Percentiles rank a stretch among this genome's conserved stretches.
Conservation (phyloP, 352 stramenopile species). For the Pseudoperonospora humuli region DNA sequence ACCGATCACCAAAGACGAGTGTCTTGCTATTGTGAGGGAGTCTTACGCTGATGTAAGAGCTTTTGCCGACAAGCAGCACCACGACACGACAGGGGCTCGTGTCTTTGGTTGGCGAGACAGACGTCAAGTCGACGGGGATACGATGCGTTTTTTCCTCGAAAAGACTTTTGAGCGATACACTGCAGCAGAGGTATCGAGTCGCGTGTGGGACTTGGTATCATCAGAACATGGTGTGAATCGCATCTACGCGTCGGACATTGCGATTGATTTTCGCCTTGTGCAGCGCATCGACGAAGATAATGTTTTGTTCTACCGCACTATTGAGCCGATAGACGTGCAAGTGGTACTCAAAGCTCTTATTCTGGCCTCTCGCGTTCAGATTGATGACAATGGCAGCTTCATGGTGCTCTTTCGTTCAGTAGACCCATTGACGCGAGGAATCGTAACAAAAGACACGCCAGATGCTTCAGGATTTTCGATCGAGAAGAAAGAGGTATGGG, state of each 20-base stretch:
- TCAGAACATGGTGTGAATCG: slow-evolving; percentile 43
- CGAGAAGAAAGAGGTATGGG: slow-evolving; percentile 32
- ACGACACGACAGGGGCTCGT: slow-evolving; percentile 36
- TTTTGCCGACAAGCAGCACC: slow-evolving; percentile 34
- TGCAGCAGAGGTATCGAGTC: slow-evolving; percentile 30
- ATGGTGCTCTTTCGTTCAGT: slow-evolving; percentile 59
- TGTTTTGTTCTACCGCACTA: slow-evolving; percentile 58
- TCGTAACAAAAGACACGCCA: slow-evolving; percentile 4
- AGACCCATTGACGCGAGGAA: slow-evolving; percentile 27
- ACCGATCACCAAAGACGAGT: slow-evolving; percentile 38
- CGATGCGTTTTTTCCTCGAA: slow-evolving; percentile 54
- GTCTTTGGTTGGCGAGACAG: slow-evolving; percentile 65
- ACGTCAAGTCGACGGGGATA: slow-evolving; percentile 36
- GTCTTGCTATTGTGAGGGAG: slow-evolving; percentile 32
- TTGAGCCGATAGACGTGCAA: slow-evolving; percentile 33
- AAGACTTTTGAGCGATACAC: slow-evolving; percentile 45
- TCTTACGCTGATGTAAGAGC: slow-evolving; percentile 37
- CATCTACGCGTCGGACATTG: slow-evolving; percentile 51
- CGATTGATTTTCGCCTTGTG: slow-evolving; percentile 43
- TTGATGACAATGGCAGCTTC: slow-evolving; percentile 38
- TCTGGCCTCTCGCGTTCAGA: slow-evolving; percentile 45
- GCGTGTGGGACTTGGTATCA: slow-evolving; percentile 56
- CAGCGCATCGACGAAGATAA: slow-evolving; percentile 50
- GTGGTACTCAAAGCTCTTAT: slow-evolving; percentile 47
- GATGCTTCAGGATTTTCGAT: slow-evolving; percentile 16